Evolutionary conservation across 345 rosid species (phyloP).

Genomic region (Gynandropsis gynandra): DNA sequence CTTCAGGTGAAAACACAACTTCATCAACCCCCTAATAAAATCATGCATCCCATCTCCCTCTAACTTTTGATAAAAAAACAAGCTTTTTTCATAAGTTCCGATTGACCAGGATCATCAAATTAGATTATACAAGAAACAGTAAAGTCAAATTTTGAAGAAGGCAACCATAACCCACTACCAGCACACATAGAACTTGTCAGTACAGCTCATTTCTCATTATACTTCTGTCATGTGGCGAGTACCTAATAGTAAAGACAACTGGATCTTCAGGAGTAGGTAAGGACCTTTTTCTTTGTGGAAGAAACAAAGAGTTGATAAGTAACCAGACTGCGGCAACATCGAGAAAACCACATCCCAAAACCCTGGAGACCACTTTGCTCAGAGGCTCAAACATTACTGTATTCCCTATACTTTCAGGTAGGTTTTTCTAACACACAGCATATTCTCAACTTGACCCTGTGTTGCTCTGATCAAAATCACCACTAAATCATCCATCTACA

Average conservation of each 20-base stretch:
- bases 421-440: conserved; percentile 26
- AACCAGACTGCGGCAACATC: conserved; percentile 20
- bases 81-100: conserved; percentile 17
- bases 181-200: conserved; percentile 14
- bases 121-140: conserved; percentile 12
- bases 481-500: conserved; percentile 39
- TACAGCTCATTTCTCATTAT: conserved; percentile 9
- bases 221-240: conserved; percentile 3
- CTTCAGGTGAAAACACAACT: conserved; percentile 12
- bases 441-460: conserved; percentile 42
- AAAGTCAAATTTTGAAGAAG: conserved; percentile 14
- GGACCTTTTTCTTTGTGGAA: conserved; percentile 6
- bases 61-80: conserved; percentile 14
- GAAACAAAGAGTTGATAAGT: conserved; percentile 18
- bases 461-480: conserved; percentile 39
- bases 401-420: conserved; percentile 26
- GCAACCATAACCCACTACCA: conserved; percentile 13
- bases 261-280: conserved; percentile 11
- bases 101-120: conserved; percentile 15
- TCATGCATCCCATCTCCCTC: conserved; percentile 6
- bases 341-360: conserved; percentile 28
- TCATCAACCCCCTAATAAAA: conserved; percentile 4
- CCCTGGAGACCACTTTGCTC: conserved; percentile 18
- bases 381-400: conserved; percentile 27
- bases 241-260: conserved; percentile 13